Base-by-base conservation (phyloP, 768 basidiomycete species). In the Lentinus brumalis region DNA sequence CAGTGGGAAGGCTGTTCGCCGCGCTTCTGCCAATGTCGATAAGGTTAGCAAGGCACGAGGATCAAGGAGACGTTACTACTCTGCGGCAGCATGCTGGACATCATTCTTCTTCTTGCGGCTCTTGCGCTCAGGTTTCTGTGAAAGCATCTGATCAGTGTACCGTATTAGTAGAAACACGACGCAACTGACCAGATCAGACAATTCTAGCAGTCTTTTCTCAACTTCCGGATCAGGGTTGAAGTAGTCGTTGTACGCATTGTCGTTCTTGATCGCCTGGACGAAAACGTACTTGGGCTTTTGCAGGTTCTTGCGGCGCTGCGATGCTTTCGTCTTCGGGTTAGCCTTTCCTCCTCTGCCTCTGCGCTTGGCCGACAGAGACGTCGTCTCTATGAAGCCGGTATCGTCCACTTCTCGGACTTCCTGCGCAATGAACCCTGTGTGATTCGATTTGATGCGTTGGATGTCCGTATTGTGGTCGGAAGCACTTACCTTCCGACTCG, bases 221-320 rank as follows among this genome's bases (percentile, higher is more conserved):
- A 83, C 79, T 29, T 81, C 77, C 8, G 76, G 77, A 58, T 83
- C 78, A 39, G 87, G 85, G 59, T 84, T 78, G 74, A 93, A 93
- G 68, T 92, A 91, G 67, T 91, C 83, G 39, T 74, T 67, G 70
- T 91, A 92, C 56, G 74, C 78, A 46, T 75, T 61, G 10, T 77
- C 78, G 45, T 73, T 71, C 50, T 79, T 76, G 40, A 80, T 78
- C 10, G 78, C 71, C 41, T 70, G 74, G 57, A 88, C 80, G 71
- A 91, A 90, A 12, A 79, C 70, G 62, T 86, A 91, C 69, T 76
- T 79, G 21, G 80, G 69, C 66, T 84, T 86, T 59, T 86, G 84
- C 26, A 84, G 64, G 50, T 81, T 82, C 64, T 81, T 86, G 31
- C 78, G 78, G 12, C 68, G 67, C 66, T 77, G 73, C 73, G 74